phyloP scores from a whole-genome alignment of 306 rosid species.

The Psophocarpus tetragonolobus region DNA sequence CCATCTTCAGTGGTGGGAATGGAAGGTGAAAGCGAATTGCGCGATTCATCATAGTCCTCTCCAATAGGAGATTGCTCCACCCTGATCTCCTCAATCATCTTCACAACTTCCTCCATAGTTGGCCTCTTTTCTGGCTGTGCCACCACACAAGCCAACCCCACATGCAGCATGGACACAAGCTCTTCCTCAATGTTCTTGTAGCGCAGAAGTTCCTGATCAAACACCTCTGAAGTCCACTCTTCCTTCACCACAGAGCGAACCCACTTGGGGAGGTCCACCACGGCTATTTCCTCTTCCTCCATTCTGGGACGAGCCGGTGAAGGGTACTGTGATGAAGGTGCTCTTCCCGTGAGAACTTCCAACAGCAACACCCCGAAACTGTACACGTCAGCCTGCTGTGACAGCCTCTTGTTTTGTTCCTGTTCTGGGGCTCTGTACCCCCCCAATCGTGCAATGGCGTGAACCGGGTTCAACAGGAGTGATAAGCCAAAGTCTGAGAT shows the following conservation, averaged over 20 bases:
- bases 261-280: slow-evolving; percentile 87
- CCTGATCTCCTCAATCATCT: slow-evolving; percentile 92
- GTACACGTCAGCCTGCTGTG: slow-evolving; percentile 88
- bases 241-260: slow-evolving; percentile 91
- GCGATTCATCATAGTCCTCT: slow-evolving; percentile 88
- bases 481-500: slow-evolving; percentile 89
- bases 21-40: slow-evolving; percentile 87
- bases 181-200: slow-evolving; percentile 99
- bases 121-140: slow-evolving; percentile 89
- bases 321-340: slow-evolving; percentile 74
- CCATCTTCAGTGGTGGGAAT: slow-evolving; percentile 97
- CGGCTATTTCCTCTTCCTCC: slow-evolving; percentile 55
- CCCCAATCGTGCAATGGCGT: slow-evolving; percentile 89
- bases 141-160: slow-evolving; percentile 79
- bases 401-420: slow-evolving; percentile 67
- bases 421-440: slow-evolving; percentile 97
- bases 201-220: slow-evolving; percentile 84
- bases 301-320: slow-evolving; percentile 51
- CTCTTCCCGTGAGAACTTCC: slow-evolving; percentile 85
- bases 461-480: slow-evolving; percentile 80
- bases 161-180: slow-evolving; percentile 92
- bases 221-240: slow-evolving; percentile 99
- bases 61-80: slow-evolving; percentile 95
- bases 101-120: slow-evolving; percentile 73
- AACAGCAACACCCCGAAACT: slow-evolving; percentile 82